Percentiles rank a stretch among this genome's conserved stretches.
phyloP scores from a whole-genome alignment of 305 asterid genomes.

The Fraxinus sp. region DNA sequence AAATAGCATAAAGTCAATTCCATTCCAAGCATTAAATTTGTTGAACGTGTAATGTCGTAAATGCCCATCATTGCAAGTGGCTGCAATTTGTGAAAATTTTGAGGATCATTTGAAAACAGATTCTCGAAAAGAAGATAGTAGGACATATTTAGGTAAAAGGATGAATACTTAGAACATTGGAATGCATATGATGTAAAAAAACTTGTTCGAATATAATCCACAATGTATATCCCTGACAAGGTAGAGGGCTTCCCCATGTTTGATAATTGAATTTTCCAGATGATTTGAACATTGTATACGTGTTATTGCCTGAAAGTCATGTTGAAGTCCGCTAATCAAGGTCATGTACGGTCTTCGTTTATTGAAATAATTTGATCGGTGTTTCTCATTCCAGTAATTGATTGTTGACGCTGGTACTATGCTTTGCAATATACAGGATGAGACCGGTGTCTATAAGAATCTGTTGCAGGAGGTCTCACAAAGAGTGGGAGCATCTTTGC shows the following conservation, averaged over 20 bases:
- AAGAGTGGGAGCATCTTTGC: constrained; percentile 57
- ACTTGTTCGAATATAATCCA: not conserved
- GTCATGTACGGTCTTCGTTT: not conserved
- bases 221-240: not conserved
- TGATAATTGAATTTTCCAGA: not conserved
- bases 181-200: not conserved
- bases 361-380: not conserved
- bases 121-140: not conserved
- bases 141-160: not conserved
- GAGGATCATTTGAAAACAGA: not conserved
- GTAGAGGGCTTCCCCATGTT: not conserved
- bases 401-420: not conserved
- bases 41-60: not conserved
- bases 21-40: not conserved
- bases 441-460: constrained; percentile 59
- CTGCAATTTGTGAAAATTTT: not conserved
- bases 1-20: not conserved
- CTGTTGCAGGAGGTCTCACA: constrained; percentile 60
- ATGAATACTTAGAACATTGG: not conserved
- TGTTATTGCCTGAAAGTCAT: not conserved
- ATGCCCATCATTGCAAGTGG: not conserved
- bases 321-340: not conserved
- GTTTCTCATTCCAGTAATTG: not conserved
- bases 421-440: constrained; percentile 39
- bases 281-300: not conserved